A percentile compares a stretch with the other conserved stretches of the same genome.
These are phyloP conservation scores for Talaromyces nanjingensis DNA, from an alignment of 495 filamentous ascomycete genomes.

Conservation along the genomic window DNA sequence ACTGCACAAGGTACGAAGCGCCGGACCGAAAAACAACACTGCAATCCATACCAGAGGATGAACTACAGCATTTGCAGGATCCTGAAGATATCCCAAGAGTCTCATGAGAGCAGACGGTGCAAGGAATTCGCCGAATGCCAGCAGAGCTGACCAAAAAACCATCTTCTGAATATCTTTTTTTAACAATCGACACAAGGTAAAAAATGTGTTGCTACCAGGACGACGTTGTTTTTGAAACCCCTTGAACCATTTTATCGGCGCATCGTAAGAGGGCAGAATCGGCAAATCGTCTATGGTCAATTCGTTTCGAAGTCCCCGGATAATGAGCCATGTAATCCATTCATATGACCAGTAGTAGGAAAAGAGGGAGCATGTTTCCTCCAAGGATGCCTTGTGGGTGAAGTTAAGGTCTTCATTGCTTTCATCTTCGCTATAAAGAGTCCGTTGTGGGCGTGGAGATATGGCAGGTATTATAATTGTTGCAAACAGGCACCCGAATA, in stretches of 20 bases:
- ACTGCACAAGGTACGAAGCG: conserved; percentile 31
- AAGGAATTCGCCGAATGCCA: conserved; percentile 31
- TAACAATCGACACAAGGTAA: conserved; percentile 31
- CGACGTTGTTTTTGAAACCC: conserved; percentile 30
- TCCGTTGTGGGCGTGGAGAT: conserved; percentile 17
- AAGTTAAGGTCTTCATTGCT: conserved; percentile 8
- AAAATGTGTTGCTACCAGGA: conserved; percentile 31
- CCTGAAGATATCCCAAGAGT: conserved; percentile 27
- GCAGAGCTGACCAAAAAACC: conserved; percentile 25
- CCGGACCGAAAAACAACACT: conserved; percentile 36
- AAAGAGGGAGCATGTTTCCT: conserved; percentile 44
- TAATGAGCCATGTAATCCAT: conserved; percentile 41
- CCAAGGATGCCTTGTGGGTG: conserved; percentile 25
- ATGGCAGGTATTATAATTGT: conserved; percentile 12
- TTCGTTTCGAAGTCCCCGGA: conserved; percentile 32
- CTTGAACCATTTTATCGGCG: conserved; percentile 32
- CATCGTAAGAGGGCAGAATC: conserved; percentile 43
- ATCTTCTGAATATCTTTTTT: conserved; percentile 30
- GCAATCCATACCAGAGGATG: conserved; percentile 39
- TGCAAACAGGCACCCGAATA: conserved; percentile 13
- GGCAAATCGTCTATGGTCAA: conserved; percentile 40
- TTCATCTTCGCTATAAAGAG: not conserved
- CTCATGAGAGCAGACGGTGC: conserved; percentile 39
- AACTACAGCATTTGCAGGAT: conserved; percentile 22
- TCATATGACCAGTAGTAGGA: conserved; percentile 41